phyloP scores from a whole-genome alignment of 192 early-diverging fungal species.

The Podila verticillata region DNA sequence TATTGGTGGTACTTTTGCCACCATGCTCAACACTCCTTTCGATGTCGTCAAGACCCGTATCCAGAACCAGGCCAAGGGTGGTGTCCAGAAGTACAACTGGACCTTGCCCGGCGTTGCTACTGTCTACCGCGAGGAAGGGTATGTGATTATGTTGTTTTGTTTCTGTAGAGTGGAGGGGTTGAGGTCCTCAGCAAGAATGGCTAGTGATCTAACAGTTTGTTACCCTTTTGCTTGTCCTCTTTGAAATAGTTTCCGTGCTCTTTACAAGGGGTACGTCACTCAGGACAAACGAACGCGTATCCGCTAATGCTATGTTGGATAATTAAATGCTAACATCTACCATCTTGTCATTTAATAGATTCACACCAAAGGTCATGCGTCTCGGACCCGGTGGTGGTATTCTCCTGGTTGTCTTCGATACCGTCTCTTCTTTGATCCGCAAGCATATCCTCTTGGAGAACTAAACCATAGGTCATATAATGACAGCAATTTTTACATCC shows the following conservation, averaged over 20 bases:
- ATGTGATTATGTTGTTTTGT: conserved; percentile 19
- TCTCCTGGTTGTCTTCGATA: conserved; percentile 91
- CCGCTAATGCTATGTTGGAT: background rate
- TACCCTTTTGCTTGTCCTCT: background rate
- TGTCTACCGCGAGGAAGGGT: conserved; percentile 92
- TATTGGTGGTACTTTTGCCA: conserved; percentile 93
- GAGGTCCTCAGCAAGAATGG: too few species aligned
- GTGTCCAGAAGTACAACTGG: conserved; percentile 89
- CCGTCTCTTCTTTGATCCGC: conserved; percentile 86
- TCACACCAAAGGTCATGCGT: conserved; percentile 94
- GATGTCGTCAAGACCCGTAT: conserved; percentile 98
- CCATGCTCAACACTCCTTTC: conserved; percentile 92
- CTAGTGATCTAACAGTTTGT: background rate
- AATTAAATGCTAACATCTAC: background rate
- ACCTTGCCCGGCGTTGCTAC: conserved; percentile 78
- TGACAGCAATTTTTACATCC: background rate
- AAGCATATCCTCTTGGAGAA: conserved; percentile 64
- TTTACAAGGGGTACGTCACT: conserved; percentile 83
- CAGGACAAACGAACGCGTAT: background rate
- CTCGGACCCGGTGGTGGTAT: conserved; percentile 85
- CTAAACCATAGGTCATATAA: background rate
- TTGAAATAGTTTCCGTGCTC: conserved; percentile 65
- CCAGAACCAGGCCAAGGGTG: conserved; percentile 79
- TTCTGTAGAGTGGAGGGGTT: too few species aligned
- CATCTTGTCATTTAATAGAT: conserved; percentile 5